phyloP scores from a whole-genome alignment of 805 yeast species.

The Jamesozyma rosinii region DNA sequence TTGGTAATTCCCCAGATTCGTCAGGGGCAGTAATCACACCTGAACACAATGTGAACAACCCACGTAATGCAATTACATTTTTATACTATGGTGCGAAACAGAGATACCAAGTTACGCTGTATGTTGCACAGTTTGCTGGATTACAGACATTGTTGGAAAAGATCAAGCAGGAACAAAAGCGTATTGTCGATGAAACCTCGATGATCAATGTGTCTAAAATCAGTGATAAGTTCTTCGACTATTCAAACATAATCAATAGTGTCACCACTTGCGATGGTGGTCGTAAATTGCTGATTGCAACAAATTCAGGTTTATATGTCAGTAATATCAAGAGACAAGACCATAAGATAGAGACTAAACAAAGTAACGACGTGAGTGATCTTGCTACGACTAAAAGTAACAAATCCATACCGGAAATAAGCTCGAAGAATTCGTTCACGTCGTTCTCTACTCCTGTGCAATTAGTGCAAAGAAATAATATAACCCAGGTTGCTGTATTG shows the following conservation, averaged over 20 bases:
- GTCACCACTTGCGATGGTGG: conserved; percentile 94
- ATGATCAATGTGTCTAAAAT: conserved; percentile 71
- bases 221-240: conserved; percentile 66
- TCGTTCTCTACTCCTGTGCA: conserved; percentile 64
- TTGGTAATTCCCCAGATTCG: conserved; percentile 27
- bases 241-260: conserved; percentile 72
- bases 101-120: conserved; percentile 36
- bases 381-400: not conserved
- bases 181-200: conserved; percentile 61
- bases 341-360: conserved; percentile 34
- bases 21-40: conserved; percentile 25
- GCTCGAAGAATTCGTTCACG: conserved; percentile 35
- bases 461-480: conserved; percentile 64
- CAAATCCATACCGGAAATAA: conserved; percentile 24
- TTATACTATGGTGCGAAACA: conserved; percentile 31
- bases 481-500: conserved; percentile 81
- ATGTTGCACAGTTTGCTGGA: conserved; percentile 40
- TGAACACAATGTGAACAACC: conserved; percentile 17
- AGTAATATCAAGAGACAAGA: conserved; percentile 49
- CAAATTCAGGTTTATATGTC: conserved; percentile 82
- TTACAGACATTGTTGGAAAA: conserved; percentile 76
- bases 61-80: conserved; percentile 29
- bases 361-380: conserved; percentile 7
- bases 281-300: conserved; percentile 78
- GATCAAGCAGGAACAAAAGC: conserved; percentile 68